Percentiles rank a stretch among this genome's conserved stretches.
Evolutionary conservation across 352 stramenopile species (phyloP).

Genomic region (Hyphochytrium catenoides): DNA sequence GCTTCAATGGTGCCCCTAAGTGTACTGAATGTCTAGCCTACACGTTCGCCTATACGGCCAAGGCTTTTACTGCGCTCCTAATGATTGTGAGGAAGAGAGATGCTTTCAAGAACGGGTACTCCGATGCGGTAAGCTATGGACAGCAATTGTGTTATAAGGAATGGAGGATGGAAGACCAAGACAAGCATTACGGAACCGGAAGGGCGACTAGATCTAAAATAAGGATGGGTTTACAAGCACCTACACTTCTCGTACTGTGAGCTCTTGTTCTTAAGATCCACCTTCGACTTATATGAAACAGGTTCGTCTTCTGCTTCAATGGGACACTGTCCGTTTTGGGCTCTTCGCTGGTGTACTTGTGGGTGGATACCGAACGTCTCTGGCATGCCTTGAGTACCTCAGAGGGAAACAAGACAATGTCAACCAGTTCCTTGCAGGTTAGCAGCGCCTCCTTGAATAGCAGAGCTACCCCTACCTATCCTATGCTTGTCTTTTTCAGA

Average conservation of each 20-base stretch:
- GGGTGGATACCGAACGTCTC: conserved; percentile 29
- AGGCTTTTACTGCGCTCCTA: conserved; percentile 46
- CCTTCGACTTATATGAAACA: no score
- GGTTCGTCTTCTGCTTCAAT: conserved; percentile 28
- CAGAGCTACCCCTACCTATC: not conserved
- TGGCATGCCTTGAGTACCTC: conserved; percentile 20
- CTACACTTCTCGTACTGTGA: no score
- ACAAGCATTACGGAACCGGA: no score
- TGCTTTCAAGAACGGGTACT: conserved; percentile 37
- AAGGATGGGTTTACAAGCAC: no score
- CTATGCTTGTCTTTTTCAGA: no score
- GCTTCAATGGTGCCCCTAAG: no score
- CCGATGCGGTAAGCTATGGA: conserved; percentile 35
- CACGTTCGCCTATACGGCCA: conserved; percentile 42
- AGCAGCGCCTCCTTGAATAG: not conserved
- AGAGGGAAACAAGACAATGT: conserved; percentile 17
- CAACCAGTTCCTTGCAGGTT: conserved; percentile 34
- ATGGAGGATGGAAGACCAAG: no score
- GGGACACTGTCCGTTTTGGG: conserved; percentile 44
- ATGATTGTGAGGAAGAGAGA: conserved; percentile 49
- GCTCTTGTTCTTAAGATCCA: no score
- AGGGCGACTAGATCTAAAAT: no score
- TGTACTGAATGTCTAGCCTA: conserved; percentile 23
- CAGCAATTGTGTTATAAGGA: no score
- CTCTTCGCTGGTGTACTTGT: conserved; percentile 45